Evolutionary conservation across 352 stramenopile genomes (phyloP).

Genomic region (Phytophthora boehmeriae): DNA sequence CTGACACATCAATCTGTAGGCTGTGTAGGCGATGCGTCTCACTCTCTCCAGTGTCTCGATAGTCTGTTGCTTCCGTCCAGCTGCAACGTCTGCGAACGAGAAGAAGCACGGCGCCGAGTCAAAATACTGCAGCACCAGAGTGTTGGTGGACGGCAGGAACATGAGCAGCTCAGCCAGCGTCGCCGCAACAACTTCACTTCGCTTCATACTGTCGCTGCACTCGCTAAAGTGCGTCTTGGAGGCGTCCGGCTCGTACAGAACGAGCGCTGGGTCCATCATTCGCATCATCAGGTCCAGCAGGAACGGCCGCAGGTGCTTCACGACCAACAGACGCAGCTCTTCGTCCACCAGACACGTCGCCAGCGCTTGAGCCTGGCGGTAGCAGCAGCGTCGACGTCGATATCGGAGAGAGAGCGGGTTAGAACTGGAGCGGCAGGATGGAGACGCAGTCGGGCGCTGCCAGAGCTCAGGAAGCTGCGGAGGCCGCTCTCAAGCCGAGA

Average conservation of each 20-base stretch:
- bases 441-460: conserved; percentile 22
- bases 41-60: conserved; percentile 43
- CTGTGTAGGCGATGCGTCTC: conserved; percentile 59
- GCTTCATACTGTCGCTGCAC: conserved; percentile 57
- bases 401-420: conserved; percentile 12
- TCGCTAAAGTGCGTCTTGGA: conserved; percentile 6
- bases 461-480: conserved; percentile 18
- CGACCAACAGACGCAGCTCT: conserved; percentile 46
- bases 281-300: conserved; percentile 72
- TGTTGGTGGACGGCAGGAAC: conserved; percentile 59
- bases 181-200: conserved; percentile 53
- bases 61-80: conserved; percentile 43
- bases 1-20: conserved; percentile 57
- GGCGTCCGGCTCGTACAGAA: conserved; percentile 45
- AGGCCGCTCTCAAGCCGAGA: conserved; percentile 35
- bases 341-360: conserved; percentile 59
- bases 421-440: conserved; percentile 47
- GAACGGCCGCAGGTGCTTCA: conserved; percentile 75
- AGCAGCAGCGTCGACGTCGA: conserved; percentile 22
- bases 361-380: conserved; percentile 56
- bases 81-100: conserved; percentile 59
- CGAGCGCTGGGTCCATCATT: conserved; percentile 54
- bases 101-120: conserved; percentile 78
- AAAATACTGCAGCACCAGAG: conserved; percentile 70
- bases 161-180: conserved; percentile 63